Evolutionary conservation across 257 asterid species (phyloP).

Genomic region (Solanum neorickii): DNA sequence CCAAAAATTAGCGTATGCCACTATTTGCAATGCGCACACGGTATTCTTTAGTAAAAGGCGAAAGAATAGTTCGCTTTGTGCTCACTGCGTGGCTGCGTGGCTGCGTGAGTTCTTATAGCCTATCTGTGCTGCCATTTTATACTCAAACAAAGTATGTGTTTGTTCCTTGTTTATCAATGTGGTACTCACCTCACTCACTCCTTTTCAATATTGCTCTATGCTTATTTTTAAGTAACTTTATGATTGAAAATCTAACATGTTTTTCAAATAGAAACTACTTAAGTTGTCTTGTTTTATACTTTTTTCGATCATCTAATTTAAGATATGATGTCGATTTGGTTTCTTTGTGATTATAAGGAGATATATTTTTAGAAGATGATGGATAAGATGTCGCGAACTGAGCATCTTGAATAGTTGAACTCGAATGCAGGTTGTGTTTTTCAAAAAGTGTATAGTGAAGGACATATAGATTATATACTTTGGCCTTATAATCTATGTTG

Average conservation of each 20-base stretch:
- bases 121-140: too few relatives aligned
- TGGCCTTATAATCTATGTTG: background rate
- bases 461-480: too few relatives aligned
- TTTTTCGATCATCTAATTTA: background rate
- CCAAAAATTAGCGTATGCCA: background rate
- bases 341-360: background rate
- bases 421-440: background rate
- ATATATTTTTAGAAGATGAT: background rate
- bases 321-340: background rate
- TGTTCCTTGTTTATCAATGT: background rate
- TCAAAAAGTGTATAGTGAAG: too few relatives aligned
- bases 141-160: too few relatives aligned
- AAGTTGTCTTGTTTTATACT: background rate
- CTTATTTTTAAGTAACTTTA: background rate
- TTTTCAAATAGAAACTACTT: background rate
- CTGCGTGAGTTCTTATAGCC: fast-evolving
- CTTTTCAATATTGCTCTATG: background rate
- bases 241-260: background rate
- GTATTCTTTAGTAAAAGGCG: background rate
- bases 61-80: background rate
- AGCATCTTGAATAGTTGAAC: background rate
- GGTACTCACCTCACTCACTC: background rate
- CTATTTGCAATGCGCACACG: background rate
- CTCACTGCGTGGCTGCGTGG: background rate
- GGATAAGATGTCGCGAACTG: background rate